Evolutionary conservation across 2,329 filamentous ascomycete species (phyloP), one percentile per base, ranked within the genome.

Genomic region (Capronia coronata): DNA sequence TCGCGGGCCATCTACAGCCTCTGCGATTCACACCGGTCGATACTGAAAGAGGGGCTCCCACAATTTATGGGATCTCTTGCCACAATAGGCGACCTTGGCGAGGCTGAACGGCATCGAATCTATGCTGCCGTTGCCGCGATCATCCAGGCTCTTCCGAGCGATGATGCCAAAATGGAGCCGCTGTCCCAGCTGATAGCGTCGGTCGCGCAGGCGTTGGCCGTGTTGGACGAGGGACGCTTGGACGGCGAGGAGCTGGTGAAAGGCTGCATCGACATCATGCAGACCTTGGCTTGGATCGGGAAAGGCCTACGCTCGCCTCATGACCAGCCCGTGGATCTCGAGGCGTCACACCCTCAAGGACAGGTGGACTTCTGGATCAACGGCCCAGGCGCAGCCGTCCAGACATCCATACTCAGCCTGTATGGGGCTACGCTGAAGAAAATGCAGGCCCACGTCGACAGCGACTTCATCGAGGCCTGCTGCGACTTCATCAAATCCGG

Each of bases 401-500:
- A 61, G 40, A 46, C 43, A 18, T 27, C 51, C 22, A 46, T 54
- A 2, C 46, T 60, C 3, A 42, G 30, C 13, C 34, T 58, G 21
- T 57, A 58, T 29, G 16, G 34, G 4, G 45, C 38, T n/a, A 66
- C 66, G 19, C 63, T 72, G 58, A 61, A 68, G 23, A 62, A 67
- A 19, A 60, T 72, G n/a, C 62, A 69, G 41, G 18, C 35, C 21
- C 23, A 49, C 8, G 43, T 43, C 7, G 69, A 72, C 44, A 63
- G 62, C 40, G 61, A 63, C n/a, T 68, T 72, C 8, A 67, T 72
- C 16, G 70, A 72, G 59, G 67, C 69, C 5, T 65, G 68, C 6
- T 73, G 70, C 55, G 69, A 72, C 43, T 67, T 74, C 16, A 57
- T 74, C 30, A 71, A 67, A 54, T 69, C 70, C 9, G 71, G 71